Evolutionary conservation across 176 grass and related monocot genomes (phyloP).

Genomic region (Metroxylon sagu): DNA sequence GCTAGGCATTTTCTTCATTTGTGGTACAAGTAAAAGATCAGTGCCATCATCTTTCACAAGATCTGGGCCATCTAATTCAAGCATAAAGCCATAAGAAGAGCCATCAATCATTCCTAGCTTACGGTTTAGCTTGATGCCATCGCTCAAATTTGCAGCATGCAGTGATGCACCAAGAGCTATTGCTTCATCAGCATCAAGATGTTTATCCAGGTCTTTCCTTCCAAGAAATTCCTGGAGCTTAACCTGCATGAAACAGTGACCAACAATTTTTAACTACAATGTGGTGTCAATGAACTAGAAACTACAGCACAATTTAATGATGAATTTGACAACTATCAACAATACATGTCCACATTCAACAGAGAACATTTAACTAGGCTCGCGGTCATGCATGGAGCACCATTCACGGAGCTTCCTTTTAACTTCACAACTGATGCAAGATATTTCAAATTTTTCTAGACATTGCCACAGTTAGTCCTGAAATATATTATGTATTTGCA

Average conservation of each 20-base stretch:
- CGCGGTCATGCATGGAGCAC: too few species aligned
- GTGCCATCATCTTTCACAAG: constrained; percentile 70
- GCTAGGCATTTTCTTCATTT: constrained; percentile 98
- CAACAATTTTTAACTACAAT: neutral
- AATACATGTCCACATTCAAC: too few species aligned
- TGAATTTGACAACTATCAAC: too few species aligned
- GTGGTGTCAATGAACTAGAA: too few species aligned
- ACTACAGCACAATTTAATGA: too few species aligned
- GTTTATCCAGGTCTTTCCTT: constrained; percentile 61
- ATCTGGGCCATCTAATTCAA: constrained; percentile 64
- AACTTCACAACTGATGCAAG: too few species aligned
- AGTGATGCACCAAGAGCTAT: constrained; percentile 92
- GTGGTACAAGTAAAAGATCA: constrained; percentile 62
- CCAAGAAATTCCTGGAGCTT: constrained; percentile 92
- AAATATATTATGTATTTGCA: too few species aligned
- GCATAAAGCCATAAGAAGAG: constrained; percentile 76
- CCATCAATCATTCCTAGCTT: constrained; percentile 97
- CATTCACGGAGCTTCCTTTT: too few species aligned
- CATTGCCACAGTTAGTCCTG: too few species aligned
- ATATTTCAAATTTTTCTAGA: too few species aligned
- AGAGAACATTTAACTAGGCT: too few species aligned
- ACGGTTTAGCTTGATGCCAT: constrained; percentile 97
- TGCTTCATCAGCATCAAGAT: constrained; percentile 99
- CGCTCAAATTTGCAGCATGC: constrained; percentile 96
- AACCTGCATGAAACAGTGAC: constrained; percentile 31